Percentiles rank a stretch among this genome's conserved stretches.
Evolutionary conservation across 768 basidiomycete genomes (phyloP).

Genomic region (Lactifluus pinguis): DNA sequence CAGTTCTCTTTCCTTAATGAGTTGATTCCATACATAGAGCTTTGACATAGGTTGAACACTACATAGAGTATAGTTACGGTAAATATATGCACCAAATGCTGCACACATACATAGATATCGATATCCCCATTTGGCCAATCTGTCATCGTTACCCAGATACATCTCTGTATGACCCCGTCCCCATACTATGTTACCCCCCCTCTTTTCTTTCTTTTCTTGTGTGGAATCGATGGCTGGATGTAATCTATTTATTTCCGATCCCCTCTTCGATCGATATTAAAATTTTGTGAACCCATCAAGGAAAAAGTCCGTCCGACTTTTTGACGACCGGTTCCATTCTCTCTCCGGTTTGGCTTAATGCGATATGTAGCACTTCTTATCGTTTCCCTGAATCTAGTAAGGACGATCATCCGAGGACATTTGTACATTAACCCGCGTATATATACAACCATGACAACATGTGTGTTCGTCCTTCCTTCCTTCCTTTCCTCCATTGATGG

Average conservation of each 20-base stretch:
- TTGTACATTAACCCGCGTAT: neutral
- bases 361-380: neutral
- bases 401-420: neutral
- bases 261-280: slow-evolving; percentile 2
- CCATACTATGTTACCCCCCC: neutral
- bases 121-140: slow-evolving; percentile 3
- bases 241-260: slow-evolving; percentile 2
- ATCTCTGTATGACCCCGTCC: neutral
- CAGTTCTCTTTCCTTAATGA: too few species aligned
- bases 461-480: neutral
- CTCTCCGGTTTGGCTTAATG: neutral
- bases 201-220: neutral
- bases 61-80: slow-evolving; percentile 7
- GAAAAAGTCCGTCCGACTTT: too few species aligned
- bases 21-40: neutral
- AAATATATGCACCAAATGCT: slow-evolving; percentile 5
- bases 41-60: neutral
- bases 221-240: slow-evolving; percentile 5
- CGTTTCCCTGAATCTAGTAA: neutral
- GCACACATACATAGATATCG: slow-evolving; percentile 9
- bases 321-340: too few species aligned
- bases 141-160: neutral
- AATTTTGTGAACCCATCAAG: neutral
- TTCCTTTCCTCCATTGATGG: neutral
- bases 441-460: neutral